Evolutionary conservation across 306 rosid genomes (phyloP), one percentile per base, ranked within the genome.

Genomic region (Quercus parvula): DNA sequence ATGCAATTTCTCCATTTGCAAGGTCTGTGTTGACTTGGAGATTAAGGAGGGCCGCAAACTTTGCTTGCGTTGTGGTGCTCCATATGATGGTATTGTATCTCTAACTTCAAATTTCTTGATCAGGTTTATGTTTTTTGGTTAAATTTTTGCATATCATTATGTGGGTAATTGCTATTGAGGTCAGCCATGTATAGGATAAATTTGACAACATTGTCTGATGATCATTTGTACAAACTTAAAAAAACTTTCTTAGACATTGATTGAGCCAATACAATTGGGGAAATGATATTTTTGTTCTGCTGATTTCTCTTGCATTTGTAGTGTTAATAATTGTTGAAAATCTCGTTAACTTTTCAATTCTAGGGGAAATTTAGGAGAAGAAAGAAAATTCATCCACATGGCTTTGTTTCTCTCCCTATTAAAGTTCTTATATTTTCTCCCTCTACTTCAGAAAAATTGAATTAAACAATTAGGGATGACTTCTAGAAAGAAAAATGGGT

Each of bases 41-140:
- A 63, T 86, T 85, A 91, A 81, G 57, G 99, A 91, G 83, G 99
- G 96, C 1, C 91, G 96, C 8, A 91, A 86, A 49, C 84, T 73
- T 54, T 95, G 99, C 88, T 75, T 90, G 86, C 90, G 92, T 55
- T 95, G 99, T 76, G 89, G 88, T 35, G 81, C 91, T 89, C 92
- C 94, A 31, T 95, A 86, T 85, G 79, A 83, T 41, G 92, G 92
- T 93, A 80, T 11, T 49, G 17, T 55, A 46, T 59, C 66, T 79
- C 64, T 5, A 49, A 49, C 54, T 49, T 49, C 54, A 57, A 71
- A 51, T 77, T 59, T 61, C 22, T 49, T 11, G 13, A 56, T 68
- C 35, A 63, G 62, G 12, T 57, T 56, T 73, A 46, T 3, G 10
- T 20, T 20, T 57, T 24, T 58, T 58, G 13, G 64, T 20, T 24